phyloP scores from a whole-genome alignment of 2,329 filamentous ascomycete species.

The Dryadomyces quercus-mongolicae region DNA sequence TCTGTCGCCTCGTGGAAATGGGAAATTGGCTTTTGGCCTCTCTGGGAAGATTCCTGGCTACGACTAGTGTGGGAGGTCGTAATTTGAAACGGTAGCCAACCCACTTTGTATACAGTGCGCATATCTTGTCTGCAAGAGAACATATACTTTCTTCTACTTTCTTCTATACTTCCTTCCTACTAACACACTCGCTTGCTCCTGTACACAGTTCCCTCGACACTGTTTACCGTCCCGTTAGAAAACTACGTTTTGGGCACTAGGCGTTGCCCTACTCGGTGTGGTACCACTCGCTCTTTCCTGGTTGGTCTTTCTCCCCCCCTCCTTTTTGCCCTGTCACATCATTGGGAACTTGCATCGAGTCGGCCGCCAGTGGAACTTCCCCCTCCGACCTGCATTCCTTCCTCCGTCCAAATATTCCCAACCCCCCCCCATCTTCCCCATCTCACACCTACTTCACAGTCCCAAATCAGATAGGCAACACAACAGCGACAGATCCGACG shows the following conservation, averaged over 20 bases:
- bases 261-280: neutral
- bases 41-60: conserved; percentile 3
- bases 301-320: neutral
- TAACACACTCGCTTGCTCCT: neutral
- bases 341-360: conserved; percentile 2
- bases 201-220: neutral
- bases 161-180: no score
- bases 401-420: conserved; percentile 5
- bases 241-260: neutral
- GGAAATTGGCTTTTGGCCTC: neutral
- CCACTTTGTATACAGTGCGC: neutral
- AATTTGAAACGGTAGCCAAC: conserved; percentile 9
- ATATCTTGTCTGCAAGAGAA: neutral
- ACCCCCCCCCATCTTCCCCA: conserved; percentile 4
- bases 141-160: no score
- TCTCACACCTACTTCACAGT: neutral
- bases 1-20: neutral
- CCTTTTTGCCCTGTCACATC: neutral
- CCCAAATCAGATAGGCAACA: conserved; percentile 5
- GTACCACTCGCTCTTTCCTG: neutral
- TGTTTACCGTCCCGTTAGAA: neutral
- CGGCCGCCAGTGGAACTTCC: conserved; percentile 3
- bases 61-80: conserved; percentile 6
- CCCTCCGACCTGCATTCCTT: neutral
- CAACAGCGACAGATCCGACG: neutral